A percentile compares a stretch with the other conserved stretches of the same genome.
Evolutionary conservation across 2,329 filamentous ascomycete genomes (phyloP).

Genomic region (Simplicillium sp.): DNA sequence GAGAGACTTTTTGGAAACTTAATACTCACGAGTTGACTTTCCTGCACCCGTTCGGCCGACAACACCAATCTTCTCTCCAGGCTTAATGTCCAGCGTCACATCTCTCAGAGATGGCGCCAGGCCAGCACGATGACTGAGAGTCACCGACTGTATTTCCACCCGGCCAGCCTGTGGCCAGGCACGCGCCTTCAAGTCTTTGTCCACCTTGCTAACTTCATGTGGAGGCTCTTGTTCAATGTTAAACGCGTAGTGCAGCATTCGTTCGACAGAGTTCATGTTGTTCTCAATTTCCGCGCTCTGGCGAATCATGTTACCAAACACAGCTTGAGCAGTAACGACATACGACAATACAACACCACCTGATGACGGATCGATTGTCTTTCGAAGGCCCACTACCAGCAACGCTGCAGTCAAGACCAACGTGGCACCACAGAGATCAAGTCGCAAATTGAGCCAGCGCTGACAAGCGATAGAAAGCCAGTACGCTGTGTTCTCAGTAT

Average conservation of each 20-base stretch:
- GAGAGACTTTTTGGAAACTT: not conserved
- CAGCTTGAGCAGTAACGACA: constrained; percentile 37
- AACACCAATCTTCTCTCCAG: constrained; percentile 85
- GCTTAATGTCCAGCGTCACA: constrained; percentile 68
- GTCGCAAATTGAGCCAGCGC: constrained; percentile 54
- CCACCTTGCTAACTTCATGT: constrained; percentile 36
- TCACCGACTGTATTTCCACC: constrained; percentile 73
- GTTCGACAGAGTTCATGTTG: constrained; percentile 93
- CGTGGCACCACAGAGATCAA: constrained; percentile 51
- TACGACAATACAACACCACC: constrained; percentile 57
- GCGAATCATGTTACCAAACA: constrained; percentile 58
- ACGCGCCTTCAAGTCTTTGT: constrained; percentile 2
- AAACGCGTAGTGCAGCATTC: constrained; percentile 80
- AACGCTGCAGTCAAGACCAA: constrained; percentile 55
- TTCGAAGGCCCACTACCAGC: constrained; percentile 23
- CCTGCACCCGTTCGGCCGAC: constrained; percentile 86
- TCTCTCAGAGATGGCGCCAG: constrained; percentile 70
- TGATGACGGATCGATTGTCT: constrained; percentile 21
- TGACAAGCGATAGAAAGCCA: constrained; percentile 60
- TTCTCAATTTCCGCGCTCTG: constrained; percentile 51
- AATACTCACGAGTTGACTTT: constrained; percentile 42
- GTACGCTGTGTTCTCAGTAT: constrained; percentile 65
- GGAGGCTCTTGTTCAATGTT: constrained; percentile 83
- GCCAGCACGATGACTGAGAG: constrained; percentile 70
- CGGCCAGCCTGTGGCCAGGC: constrained; percentile 68